phyloP scores from a whole-genome alignment of 495 filamentous ascomycete genomes.

The Hypoxylon perforatum region DNA sequence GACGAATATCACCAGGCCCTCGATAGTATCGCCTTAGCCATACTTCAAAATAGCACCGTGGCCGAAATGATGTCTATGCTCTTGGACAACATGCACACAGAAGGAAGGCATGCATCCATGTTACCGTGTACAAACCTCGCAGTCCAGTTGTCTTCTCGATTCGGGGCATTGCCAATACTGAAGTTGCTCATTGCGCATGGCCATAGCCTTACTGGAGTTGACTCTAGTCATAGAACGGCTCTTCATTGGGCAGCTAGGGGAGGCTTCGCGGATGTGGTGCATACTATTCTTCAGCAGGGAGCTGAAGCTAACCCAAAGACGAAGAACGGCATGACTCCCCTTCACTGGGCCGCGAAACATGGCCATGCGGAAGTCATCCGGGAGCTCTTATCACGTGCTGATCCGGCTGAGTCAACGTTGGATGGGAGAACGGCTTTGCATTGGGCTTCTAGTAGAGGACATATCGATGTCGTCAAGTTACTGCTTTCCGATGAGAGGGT shows the following conservation, averaged over 20 bases:
- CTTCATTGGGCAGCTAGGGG: neutral
- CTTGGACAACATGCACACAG: neutral
- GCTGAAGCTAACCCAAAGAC: conserved; percentile 1
- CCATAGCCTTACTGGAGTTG: neutral
- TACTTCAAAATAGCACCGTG: neutral
- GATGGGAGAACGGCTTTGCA: conserved; percentile 8
- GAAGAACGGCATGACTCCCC: conserved; percentile 4
- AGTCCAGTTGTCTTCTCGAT: neutral
- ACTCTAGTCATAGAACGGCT: neutral
- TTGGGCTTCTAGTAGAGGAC: conserved; percentile 3
- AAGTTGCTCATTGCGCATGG: neutral
- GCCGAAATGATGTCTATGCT: neutral
- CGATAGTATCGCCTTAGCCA: neutral
- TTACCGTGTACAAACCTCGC: neutral
- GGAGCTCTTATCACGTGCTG: neutral
- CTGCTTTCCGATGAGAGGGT: conserved; percentile 2
- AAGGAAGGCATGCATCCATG: neutral
- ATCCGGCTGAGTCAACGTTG: neutral
- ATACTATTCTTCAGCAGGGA: conserved; percentile 1
- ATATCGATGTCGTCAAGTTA: neutral
- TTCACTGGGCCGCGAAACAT: conserved; percentile 5
- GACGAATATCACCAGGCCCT: neutral
- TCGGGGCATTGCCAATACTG: neutral
- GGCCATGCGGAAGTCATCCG: neutral
- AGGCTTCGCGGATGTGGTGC: conserved; percentile 6